Percentiles rank a stretch among this genome's conserved stretches.
These are phyloP conservation scores for Pythium coloratum DNA, from an alignment of 352 stramenopile genomes.

Conservation along the genomic window DNA sequence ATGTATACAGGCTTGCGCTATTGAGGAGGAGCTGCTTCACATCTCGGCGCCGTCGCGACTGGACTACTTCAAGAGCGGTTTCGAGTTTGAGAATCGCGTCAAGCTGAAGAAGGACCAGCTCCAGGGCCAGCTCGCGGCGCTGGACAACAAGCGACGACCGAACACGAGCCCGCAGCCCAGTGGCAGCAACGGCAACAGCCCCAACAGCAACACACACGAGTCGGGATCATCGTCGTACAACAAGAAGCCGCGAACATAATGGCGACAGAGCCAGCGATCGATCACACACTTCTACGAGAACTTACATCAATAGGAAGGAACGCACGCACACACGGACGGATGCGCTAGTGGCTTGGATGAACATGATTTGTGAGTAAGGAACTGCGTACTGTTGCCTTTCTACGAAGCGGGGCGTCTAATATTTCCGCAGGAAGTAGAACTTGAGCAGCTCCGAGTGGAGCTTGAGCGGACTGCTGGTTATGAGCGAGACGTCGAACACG, in stretches of 20 bases:
- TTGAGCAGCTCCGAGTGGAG: constrained; percentile 78
- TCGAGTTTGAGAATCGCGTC: constrained; percentile 90
- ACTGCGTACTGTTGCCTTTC: neutral
- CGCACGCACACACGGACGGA: neutral
- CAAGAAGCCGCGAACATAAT: constrained; percentile 35
- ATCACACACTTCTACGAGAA: neutral
- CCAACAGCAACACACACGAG: constrained; percentile 36
- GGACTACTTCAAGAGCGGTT: constrained; percentile 91
- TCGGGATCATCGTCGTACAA: constrained; percentile 60
- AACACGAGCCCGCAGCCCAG: constrained; percentile 37
- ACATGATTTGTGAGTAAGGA: constrained; percentile 1
- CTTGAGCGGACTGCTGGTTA: constrained; percentile 52
- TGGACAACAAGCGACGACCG: constrained; percentile 75
- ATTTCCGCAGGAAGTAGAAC: constrained; percentile 76
- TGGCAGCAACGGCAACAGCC: constrained; percentile 40
- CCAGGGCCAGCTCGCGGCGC: constrained; percentile 75
- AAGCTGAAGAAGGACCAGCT: constrained; percentile 90
- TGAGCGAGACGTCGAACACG: constrained; percentile 59
- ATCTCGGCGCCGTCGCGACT: constrained; percentile 86
- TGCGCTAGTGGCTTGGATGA: constrained; percentile 1
- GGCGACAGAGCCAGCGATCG: neutral
- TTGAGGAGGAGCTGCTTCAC: constrained; percentile 88
- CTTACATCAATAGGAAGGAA: neutral
- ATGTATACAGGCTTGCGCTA: constrained; percentile 68
- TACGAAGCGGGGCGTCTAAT: constrained; percentile 34